Percentiles rank a stretch among this genome's conserved stretches.
Evolutionary conservation across 2,329 filamentous ascomycete genomes (phyloP).

Genomic region (Hypoxylon sp.): DNA sequence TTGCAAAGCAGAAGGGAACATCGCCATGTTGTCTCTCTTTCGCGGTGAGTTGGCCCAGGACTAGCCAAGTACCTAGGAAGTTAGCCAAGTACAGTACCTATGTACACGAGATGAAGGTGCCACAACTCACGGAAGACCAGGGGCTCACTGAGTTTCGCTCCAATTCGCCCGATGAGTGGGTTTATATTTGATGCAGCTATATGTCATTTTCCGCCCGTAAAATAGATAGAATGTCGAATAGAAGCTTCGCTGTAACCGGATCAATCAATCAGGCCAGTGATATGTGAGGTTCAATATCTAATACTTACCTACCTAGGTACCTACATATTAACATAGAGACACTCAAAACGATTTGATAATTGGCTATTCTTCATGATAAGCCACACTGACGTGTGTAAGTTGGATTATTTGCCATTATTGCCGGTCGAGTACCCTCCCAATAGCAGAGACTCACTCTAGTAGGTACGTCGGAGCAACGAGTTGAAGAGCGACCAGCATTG

Average conservation of each 20-base stretch:
- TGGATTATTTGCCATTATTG: no score
- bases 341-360: no score
- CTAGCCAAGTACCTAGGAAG: not conserved
- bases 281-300: no score
- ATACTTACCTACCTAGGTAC: not conserved
- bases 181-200: not conserved
- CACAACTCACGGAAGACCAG: not conserved
- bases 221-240: not conserved
- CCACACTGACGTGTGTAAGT: no score
- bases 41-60: not conserved
- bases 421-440: no score
- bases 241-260: not conserved
- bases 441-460: no score
- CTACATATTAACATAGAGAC: not conserved
- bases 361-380: no score
- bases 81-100: not conserved
- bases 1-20: not conserved
- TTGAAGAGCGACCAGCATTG: no score
- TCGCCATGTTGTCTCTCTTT: not conserved
- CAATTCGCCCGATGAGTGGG: not conserved
- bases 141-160: not conserved
- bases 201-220: constrained; percentile 8
- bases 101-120: not conserved
- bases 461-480: no score
- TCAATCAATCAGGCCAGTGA: not conserved